Conservation (phyloP, 768 basidiomycete species). For the Naganishia antarctica region DNA sequence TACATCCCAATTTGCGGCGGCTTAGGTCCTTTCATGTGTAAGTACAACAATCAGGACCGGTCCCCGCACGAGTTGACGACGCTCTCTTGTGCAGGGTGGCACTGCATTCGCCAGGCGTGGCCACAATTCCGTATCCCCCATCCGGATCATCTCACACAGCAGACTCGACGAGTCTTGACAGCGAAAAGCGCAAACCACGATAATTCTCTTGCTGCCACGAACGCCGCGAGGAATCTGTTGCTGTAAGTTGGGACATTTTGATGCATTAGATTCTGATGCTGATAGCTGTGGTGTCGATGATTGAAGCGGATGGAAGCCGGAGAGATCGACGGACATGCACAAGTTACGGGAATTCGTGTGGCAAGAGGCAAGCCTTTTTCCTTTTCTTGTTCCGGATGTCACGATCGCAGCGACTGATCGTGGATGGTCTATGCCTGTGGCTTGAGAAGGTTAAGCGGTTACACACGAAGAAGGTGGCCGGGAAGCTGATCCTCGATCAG, state of each 20-base stretch:
- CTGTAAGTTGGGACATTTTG: slow-evolving; percentile 32
- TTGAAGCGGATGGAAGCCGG: slow-evolving; percentile 46
- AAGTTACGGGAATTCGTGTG: slow-evolving; percentile 47
- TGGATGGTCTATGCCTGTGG: not conserved
- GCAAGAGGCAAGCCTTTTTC: slow-evolving; percentile 39
- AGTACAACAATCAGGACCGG: not conserved
- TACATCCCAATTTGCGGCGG: not conserved
- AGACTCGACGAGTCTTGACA: slow-evolving; percentile 34
- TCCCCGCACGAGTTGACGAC: not conserved
- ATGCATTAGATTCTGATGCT: not conserved
- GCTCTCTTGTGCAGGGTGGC: slow-evolving; percentile 40
- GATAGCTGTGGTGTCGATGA: slow-evolving; percentile 2
- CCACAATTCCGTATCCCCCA: slow-evolving; percentile 41
- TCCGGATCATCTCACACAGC: slow-evolving; percentile 38
- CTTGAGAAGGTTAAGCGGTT: slow-evolving; percentile 22
- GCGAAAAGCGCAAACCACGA: slow-evolving; percentile 33
- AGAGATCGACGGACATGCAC: slow-evolving; percentile 40
- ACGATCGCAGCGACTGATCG: not conserved
- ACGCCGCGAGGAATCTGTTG: slow-evolving; percentile 41
- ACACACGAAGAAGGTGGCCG: slow-evolving; percentile 22
- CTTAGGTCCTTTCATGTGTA: slow-evolving; percentile 45
- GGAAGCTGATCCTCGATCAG: slow-evolving; percentile 25
- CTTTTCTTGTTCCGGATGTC: not conserved
- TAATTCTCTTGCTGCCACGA: slow-evolving; percentile 45
- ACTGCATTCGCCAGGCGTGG: slow-evolving; percentile 46